These are phyloP conservation scores for Fusarium caatingaense DNA, from an alignment of 2,329 filamentous ascomycete genomes.

Conservation along the genomic window DNA sequence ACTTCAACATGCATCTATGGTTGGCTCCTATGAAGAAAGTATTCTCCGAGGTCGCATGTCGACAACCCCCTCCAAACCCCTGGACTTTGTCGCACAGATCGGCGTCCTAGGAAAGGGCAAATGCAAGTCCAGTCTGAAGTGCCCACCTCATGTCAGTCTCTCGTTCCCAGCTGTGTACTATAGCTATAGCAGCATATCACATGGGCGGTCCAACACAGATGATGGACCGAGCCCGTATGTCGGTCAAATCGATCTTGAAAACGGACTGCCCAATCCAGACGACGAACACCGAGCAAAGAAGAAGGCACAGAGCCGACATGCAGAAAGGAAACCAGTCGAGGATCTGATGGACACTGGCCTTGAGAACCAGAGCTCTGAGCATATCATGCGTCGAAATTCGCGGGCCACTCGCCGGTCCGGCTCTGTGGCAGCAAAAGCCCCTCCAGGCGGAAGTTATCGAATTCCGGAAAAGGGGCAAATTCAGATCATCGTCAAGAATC, in stretches of 20 bases:
- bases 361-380: slow-evolving; percentile 28
- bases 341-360: slow-evolving; percentile 38
- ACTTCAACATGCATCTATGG: slow-evolving; percentile 91
- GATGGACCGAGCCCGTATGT: slow-evolving; percentile 97
- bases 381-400: slow-evolving; percentile 48
- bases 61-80: slow-evolving; percentile 89
- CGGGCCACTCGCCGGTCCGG: slow-evolving; percentile 66
- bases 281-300: slow-evolving; percentile 61
- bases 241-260: slow-evolving; percentile 90
- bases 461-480: slow-evolving; percentile 94
- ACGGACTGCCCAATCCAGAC: slow-evolving; percentile 70
- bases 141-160: slow-evolving; percentile 89
- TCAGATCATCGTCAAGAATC: slow-evolving; percentile 97
- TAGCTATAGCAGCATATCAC: slow-evolving; percentile 79
- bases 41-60: slow-evolving; percentile 97
- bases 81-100: slow-evolving; percentile 95
- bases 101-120: slow-evolving; percentile 90
- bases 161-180: slow-evolving; percentile 97
- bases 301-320: slow-evolving; percentile 60
- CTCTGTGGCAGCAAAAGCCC: slow-evolving; percentile 64
- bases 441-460: slow-evolving; percentile 89
- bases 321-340: slow-evolving; percentile 52
- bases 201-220: slow-evolving; percentile 72
- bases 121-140: slow-evolving; percentile 85
- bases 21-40: slow-evolving; percentile 97